phyloP scores from a whole-genome alignment of 2,329 filamentous ascomycete genomes.

The Pseudopithomyces maydicus region DNA sequence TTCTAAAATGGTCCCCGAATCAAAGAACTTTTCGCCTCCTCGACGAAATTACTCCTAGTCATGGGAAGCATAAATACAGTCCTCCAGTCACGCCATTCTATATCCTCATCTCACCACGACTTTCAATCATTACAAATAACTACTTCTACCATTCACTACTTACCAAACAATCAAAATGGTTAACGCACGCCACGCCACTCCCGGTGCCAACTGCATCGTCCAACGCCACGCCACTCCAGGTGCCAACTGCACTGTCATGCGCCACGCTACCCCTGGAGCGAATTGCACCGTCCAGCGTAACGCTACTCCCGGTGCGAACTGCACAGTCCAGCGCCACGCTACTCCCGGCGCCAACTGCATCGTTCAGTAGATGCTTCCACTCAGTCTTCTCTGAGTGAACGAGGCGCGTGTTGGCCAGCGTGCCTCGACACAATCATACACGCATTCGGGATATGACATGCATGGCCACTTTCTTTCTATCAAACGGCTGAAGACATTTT shows the following conservation, averaged over 20 bases:
- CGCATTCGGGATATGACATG: no score
- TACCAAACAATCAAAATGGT: constrained; percentile 24
- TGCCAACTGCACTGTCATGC: constrained; percentile 11
- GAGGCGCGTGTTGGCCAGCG: background rate
- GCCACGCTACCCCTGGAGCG: background rate
- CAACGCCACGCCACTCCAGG: constrained; percentile 5
- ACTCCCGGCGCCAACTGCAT: constrained; percentile 12
- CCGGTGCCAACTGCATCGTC: constrained; percentile 11
- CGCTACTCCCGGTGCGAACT: background rate
- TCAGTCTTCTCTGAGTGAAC: background rate
- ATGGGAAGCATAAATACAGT: constrained; percentile 19
- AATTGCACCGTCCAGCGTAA: constrained; percentile 13
- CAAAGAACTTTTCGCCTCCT: constrained; percentile 2
- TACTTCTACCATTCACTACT: constrained; percentile 13
- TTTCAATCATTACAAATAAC: constrained; percentile 22
- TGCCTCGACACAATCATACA: background rate
- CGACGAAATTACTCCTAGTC: background rate
- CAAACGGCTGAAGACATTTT: background rate
- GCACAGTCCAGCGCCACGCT: no score
- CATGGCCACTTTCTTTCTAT: background rate
- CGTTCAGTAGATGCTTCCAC: constrained; percentile 1
- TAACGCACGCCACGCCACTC: constrained; percentile 3
- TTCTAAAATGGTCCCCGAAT: background rate
- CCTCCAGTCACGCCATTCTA: background rate
- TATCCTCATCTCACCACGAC: constrained; percentile 17